Evolutionary conservation across 768 basidiomycete species (phyloP), one percentile per base, ranked within the genome.

Genomic region (Termitomyces sp.): DNA sequence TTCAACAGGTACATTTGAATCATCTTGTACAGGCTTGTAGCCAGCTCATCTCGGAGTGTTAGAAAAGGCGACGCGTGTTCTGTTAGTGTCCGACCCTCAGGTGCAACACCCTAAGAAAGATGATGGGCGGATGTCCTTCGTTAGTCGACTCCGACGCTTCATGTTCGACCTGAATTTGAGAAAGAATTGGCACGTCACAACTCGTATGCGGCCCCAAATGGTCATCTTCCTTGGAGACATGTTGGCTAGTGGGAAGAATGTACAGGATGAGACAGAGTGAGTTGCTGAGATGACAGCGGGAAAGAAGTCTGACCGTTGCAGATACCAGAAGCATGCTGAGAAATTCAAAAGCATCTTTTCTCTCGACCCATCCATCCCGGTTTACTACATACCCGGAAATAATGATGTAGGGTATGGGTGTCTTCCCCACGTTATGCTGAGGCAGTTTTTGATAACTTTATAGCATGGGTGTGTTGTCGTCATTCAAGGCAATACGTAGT

Each of bases 151-250:
- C 62, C 73, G 75, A 49, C 75, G 80, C 53, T 70, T 75, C 63
- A 65, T 85, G 51, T 78, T 80, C 63, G 77, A 87, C 64, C 61
- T 82, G 54, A 86, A 85, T 66, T 66, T 92, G 59, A 81, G 80
- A 61, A 88, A 87, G 70, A 82, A 80, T 57, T 93, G 90, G 90
- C 80, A 76, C 58, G 82, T 84, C 40, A 78, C 78, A 0, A 79
- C 77, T 43, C 75, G 80, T 33, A 66, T 87, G 35, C 79, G 73
- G 45, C 84, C 89, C 2, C 74, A 90, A 61, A 77, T 72, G 6
- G 82, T 91, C n/a, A 77, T 93, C 9, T 87, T 91, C 63, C 73
- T 90, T 4, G 90, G 90, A 6, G 90, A 93, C 66, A 84, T 88
- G 80, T 73, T 92, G 53, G 81, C 87, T 46, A 80, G 81, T 59